phyloP scores from a whole-genome alignment of 352 stramenopile species.

The Aphanomyces euteiches region DNA sequence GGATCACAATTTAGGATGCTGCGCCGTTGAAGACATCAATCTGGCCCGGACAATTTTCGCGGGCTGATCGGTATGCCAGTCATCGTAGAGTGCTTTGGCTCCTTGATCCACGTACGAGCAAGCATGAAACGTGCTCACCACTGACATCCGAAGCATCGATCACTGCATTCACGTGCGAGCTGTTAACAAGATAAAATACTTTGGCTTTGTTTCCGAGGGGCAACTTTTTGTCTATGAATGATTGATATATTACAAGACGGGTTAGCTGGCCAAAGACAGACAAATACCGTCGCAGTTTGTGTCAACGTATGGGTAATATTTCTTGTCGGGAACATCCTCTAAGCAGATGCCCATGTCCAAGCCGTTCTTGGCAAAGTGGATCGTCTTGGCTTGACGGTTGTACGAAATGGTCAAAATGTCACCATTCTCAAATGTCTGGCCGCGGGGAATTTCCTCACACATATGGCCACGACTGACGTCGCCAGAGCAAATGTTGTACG shows the following conservation, averaged over 20 bases:
- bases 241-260: neutral
- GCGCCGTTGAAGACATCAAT: too few species aligned
- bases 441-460: slow-evolving; percentile 8
- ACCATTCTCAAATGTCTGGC: slow-evolving; percentile 22
- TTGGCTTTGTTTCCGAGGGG: too few species aligned
- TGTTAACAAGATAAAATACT: too few species aligned
- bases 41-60: too few species aligned
- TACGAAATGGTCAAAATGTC: slow-evolving; percentile 30
- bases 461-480: slow-evolving; percentile 10
- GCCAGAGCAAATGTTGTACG: slow-evolving; percentile 31
- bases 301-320: slow-evolving; percentile 31
- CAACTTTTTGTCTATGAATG: too few species aligned
- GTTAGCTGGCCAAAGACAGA: slow-evolving; percentile 25
- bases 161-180: too few species aligned
- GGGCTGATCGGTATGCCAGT: too few species aligned
- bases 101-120: too few species aligned
- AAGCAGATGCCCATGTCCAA: slow-evolving; percentile 29
- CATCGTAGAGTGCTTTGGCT: too few species aligned
- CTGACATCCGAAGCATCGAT: too few species aligned
- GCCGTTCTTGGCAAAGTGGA: slow-evolving; percentile 27
- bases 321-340: slow-evolving; percentile 28
- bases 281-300: slow-evolving; percentile 31
- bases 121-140: too few species aligned
- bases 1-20: too few species aligned
- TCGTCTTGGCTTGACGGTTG: slow-evolving; percentile 8